Percentiles rank a stretch among this genome's conserved stretches.
Conservation (phyloP, 2,329 filamentous ascomycete genomes). For the Periconia macrospinosa region DNA sequence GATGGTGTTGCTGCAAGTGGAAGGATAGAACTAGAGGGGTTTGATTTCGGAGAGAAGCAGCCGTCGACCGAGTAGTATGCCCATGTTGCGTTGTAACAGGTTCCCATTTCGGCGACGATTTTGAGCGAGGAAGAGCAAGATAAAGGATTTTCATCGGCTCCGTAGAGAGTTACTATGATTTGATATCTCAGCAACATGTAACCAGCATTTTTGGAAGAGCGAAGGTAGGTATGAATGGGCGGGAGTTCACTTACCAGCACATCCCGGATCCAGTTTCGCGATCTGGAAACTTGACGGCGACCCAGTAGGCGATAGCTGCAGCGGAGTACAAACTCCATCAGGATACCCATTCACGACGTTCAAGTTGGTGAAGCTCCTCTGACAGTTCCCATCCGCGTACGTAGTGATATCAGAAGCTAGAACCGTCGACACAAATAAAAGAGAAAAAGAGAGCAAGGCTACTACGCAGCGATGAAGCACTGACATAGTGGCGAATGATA, state of each 20-base stretch:
- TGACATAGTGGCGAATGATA: neutral
- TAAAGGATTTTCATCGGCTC: slow-evolving; percentile 11
- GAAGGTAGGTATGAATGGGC: neutral
- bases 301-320: slow-evolving; percentile 10
- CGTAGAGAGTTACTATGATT: slow-evolving; percentile 29
- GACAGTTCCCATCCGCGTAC: slow-evolving; percentile 15
- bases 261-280: slow-evolving; percentile 25
- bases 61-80: slow-evolving; percentile 31
- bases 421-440: neutral
- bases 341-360: slow-evolving; percentile 20
- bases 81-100: slow-evolving; percentile 32
- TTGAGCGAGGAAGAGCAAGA: slow-evolving; percentile 20
- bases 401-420: slow-evolving; percentile 14
- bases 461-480: neutral
- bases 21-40: neutral
- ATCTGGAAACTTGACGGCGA: slow-evolving; percentile 24
- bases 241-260: slow-evolving; percentile 16
- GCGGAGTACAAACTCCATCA: slow-evolving; percentile 12
- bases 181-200: neutral
- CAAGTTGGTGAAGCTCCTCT: slow-evolving; percentile 12
- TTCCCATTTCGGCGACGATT: slow-evolving; percentile 20
- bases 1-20: neutral
- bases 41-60: slow-evolving; percentile 15
- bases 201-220: neutral
- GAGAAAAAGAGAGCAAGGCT: slow-evolving; percentile 1